Conservation (phyloP, 768 basidiomycete species). For the Saitozyma podzolica region DNA sequence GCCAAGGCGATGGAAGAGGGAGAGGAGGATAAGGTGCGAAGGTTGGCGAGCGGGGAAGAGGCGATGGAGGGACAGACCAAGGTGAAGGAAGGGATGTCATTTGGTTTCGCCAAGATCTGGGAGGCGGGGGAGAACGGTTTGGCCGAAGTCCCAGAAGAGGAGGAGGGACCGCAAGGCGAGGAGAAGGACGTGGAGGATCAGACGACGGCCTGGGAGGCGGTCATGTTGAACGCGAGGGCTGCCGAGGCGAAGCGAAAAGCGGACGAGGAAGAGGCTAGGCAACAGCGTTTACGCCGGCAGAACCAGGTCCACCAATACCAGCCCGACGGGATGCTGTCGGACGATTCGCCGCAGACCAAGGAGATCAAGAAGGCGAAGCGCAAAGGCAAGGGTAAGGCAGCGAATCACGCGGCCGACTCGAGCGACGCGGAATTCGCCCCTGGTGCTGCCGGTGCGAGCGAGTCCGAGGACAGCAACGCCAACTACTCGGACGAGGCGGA, state of each 20-base stretch:
- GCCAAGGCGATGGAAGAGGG: constrained; percentile 32
- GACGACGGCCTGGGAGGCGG: constrained; percentile 63
- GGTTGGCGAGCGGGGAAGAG: constrained; percentile 39
- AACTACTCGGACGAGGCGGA: background rate
- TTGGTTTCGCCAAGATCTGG: constrained; percentile 92
- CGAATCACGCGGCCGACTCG: background rate
- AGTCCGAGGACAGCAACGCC: constrained; percentile 14
- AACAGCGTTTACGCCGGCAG: constrained; percentile 61
- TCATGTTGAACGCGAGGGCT: constrained; percentile 60
- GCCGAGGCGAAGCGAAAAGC: constrained; percentile 57
- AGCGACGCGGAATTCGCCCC: constrained; percentile 21
- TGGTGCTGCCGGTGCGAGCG: constrained; percentile 3
- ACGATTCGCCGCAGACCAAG: constrained; percentile 36
- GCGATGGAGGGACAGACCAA: constrained; percentile 56
- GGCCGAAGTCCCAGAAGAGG: constrained; percentile 57
- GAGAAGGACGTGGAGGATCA: constrained; percentile 53
- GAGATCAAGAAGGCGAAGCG: constrained; percentile 38
- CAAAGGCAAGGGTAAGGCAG: constrained; percentile 7
- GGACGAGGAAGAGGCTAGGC: constrained; percentile 61
- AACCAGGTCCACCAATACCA: constrained; percentile 63
- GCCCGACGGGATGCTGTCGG: constrained; percentile 10
- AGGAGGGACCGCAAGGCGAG: constrained; percentile 48
- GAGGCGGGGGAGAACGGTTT: constrained; percentile 70
- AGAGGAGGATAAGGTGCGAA: constrained; percentile 61
- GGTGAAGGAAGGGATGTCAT: constrained; percentile 55